Evolutionary conservation across 129 eudicot genomes (phyloP).

Genomic region (Centaurea solstitialis): DNA sequence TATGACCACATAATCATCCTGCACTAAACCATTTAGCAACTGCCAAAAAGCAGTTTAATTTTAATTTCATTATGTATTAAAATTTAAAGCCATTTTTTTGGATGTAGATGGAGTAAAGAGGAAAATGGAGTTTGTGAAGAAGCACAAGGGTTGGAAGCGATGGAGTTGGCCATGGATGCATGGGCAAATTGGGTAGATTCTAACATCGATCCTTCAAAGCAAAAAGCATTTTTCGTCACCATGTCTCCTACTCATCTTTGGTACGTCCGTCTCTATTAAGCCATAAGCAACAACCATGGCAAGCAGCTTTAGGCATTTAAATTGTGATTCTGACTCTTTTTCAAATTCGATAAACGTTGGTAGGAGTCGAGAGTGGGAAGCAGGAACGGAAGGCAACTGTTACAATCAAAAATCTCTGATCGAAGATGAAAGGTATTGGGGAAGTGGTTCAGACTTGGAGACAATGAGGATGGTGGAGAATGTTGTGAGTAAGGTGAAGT

Average conservation of each 20-base stretch:
- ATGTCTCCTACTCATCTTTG: constrained; percentile 95
- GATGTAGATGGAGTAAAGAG: constrained; percentile 74
- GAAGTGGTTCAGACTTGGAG: constrained; percentile 79
- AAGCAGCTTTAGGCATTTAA: background rate
- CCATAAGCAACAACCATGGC: background rate
- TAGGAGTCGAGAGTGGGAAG: constrained; percentile 88
- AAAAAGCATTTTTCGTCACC: constrained; percentile 86
- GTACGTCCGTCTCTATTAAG: constrained; percentile 40
- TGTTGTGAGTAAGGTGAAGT: constrained; percentile 49
- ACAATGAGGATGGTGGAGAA: constrained; percentile 86
- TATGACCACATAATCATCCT: too few species aligned
- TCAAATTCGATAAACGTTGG: too few species aligned
- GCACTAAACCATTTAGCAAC: too few species aligned
- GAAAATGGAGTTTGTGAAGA: constrained; percentile 76
- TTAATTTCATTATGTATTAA: background rate
- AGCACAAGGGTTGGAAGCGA: constrained; percentile 67
- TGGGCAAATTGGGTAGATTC: constrained; percentile 85
- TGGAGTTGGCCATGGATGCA: constrained; percentile 93
- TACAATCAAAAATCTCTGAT: constrained; percentile 69
- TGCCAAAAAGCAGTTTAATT: background rate
- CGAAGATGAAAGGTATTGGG: constrained; percentile 65
- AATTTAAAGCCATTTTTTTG: background rate
- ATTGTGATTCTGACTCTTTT: too few species aligned
- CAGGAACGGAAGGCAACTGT: constrained; percentile 80
- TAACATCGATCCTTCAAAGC: constrained; percentile 61